Evolutionary conservation across 441 rosid species (phyloP), one percentile per base, ranked within the genome.

Genomic region (Mallotus japonicus): DNA sequence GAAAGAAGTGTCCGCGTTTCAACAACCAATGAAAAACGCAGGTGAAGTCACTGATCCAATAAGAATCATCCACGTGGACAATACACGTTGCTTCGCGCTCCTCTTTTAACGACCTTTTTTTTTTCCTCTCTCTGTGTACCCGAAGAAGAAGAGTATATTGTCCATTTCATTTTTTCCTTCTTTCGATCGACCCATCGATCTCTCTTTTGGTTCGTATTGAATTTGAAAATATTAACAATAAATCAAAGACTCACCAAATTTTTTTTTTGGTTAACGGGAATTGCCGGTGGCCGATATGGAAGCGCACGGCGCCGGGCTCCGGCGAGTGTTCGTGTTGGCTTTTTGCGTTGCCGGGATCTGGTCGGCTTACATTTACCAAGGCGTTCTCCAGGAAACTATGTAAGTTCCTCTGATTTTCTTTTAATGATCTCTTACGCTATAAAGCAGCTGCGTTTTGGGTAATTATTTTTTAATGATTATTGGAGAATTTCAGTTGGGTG

Each of bases 281-380:
- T 47, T 8, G 13, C 78, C 79, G 80, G 83, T 70, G 82, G 80
- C 78, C 75, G 67, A 65, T 65, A 88, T 85, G 95, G 95, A 87
- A 79, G 85, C 82, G 74, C 91, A 87, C 42, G 89, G 88, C 62
- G 73, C 89, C 62, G 89, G 98, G 40, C 78, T 91, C 83, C 89
- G 87, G 78, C 88, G 98, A 59, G 76, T 87, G 46, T 54, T 91
- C 17, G 72, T 92, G 70, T 73, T 95, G 75, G 88, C 91, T 10
- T 90, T 95, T 67, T 95, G 99, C 82, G 92, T 92, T 76, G 87
- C 91, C 71, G 98, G 99, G 77, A 92, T 95, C 81, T 92, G 99
- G 98, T 76, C 98, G 62, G 97, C 98, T 16, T 95, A 95, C 76
- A 90, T 95, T 73, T 95, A 95, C 80, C 99, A 92, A 85, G 99